Conservation (phyloP, 1,284 basidiomycete species). For the Fistulinella cinereoalba region DNA sequence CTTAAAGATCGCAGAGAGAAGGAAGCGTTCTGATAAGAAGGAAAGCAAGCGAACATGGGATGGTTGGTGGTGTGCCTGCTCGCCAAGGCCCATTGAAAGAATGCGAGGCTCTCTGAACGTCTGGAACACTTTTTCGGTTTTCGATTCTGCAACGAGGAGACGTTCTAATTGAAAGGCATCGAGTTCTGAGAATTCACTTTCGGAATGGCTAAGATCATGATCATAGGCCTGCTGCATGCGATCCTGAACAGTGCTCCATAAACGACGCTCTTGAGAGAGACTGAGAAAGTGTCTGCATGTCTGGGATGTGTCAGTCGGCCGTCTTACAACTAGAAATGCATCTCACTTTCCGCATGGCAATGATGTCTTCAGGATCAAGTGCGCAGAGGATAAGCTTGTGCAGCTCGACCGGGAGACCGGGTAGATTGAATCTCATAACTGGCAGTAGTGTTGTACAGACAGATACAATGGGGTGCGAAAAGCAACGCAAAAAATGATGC, state of each 20-base stretch:
- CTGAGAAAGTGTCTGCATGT: not conserved
- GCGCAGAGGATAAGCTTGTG: not conserved
- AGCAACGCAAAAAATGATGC: too few relatives aligned
- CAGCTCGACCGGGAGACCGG: not conserved
- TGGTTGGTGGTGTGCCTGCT: not conserved
- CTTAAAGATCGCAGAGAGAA: not conserved
- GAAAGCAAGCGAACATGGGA: not conserved
- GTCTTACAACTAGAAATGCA: not conserved
- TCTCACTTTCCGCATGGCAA: not conserved
- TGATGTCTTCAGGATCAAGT: not conserved
- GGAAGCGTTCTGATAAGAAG: not conserved
- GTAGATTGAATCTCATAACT: too few relatives aligned
- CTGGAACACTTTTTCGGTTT: not conserved
- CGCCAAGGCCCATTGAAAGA: too few relatives aligned
- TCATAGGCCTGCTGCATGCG: not conserved
- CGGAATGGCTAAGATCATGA: not conserved
- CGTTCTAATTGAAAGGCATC: not conserved
- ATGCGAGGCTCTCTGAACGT: not conserved
- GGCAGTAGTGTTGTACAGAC: too few relatives aligned
- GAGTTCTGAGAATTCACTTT: not conserved
- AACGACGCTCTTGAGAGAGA: not conserved
- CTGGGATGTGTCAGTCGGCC: not conserved
- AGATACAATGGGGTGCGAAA: too few relatives aligned
- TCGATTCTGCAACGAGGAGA: not conserved
- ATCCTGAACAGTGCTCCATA: not conserved